Base-by-base conservation (phyloP, 1,284 basidiomycete species). In the Puccinia coronata region DNA sequence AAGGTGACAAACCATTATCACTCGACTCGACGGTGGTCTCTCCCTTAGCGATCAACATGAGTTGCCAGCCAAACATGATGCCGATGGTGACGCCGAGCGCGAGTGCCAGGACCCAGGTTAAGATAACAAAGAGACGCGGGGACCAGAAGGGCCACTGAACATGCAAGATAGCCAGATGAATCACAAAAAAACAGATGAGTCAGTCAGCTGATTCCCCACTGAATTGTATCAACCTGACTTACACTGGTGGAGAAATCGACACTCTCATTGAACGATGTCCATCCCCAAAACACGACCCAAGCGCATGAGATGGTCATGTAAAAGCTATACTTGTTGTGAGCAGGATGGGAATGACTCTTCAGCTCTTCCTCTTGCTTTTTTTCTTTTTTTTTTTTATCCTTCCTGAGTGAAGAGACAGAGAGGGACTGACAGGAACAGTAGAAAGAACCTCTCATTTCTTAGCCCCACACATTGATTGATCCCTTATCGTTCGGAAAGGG, bases 401-500 rank as follows among this genome's bases (percentile, higher is more conserved):
- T 39, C 4, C 23, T 49, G 23, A 51, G 16, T 31, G 47, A 49
- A 12, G 25, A 49, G 47, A 49, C 8, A 20, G 47, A 49, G 18
- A 34, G 34, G 39, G 20, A 84, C 86, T 8, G 82, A 93, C 94
- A 98, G 92, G 89, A 98, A 99, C 49, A 98, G 88, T 47, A 97
- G 90, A 84, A 99, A 99, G 87, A 98, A 94, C 0, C 96, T 90
- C 86, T 98, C 96, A 85, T 99, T 99, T 85, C 96, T 89, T 9
- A 98, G 86, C 1, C 97, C 96, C 34, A 99, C 94, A 84, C 96
- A 98, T 89, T 94, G 93, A 86, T 98, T 98, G 83, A 99, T 92
- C 96, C 96, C 95, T 92, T 86, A 84, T 74, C 85, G 85, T 79
- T 82, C 74, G 51, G 80, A 67, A 83, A 84, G 89, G 25, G 55